phyloP scores from a whole-genome alignment of 495 filamentous ascomycete genomes.

The Talaromyces nanjingensis region DNA sequence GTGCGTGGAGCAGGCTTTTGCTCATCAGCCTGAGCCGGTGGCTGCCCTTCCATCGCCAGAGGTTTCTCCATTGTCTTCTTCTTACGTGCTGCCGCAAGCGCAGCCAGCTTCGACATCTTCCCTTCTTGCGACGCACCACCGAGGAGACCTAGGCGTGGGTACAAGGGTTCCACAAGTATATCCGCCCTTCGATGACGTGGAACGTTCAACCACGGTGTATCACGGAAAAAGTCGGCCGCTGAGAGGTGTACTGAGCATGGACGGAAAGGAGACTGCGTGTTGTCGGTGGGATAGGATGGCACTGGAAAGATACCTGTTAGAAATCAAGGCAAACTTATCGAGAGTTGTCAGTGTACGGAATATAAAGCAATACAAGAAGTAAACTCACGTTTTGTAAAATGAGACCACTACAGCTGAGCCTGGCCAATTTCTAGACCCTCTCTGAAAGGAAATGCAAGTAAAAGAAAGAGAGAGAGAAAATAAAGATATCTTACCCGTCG shows the following conservation, averaged over 20 bases:
- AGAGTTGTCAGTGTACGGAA: conserved; percentile 28
- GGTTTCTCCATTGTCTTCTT: conserved; percentile 62
- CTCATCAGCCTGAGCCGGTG: background rate
- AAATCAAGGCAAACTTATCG: conserved; percentile 27
- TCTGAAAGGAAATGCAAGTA: background rate
- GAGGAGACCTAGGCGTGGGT: conserved; percentile 56
- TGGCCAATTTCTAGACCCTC: conserved; percentile 21
- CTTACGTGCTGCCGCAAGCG: conserved; percentile 80
- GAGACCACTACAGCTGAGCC: conserved; percentile 20
- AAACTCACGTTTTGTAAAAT: conserved; percentile 4
- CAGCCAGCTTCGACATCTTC: conserved; percentile 85
- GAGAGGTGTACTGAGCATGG: conserved; percentile 27
- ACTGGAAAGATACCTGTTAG: conserved; percentile 38
- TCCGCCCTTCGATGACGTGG: conserved; percentile 59
- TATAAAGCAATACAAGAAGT: conserved; percentile 9
- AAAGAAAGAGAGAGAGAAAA: conserved; percentile 12
- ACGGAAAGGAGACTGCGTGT: conserved; percentile 9
- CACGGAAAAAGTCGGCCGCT: conserved; percentile 63
- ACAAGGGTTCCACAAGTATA: conserved; percentile 57
- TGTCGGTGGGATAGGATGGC: conserved; percentile 24
- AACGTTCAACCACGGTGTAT: conserved; percentile 80
- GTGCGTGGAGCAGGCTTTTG: conserved; percentile 22
- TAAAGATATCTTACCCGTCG: conserved; percentile 44
- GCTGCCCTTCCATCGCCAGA: background rate
- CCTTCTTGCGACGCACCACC: conserved; percentile 62